Percentiles rank a stretch among this genome's conserved stretches.
Evolutionary conservation across 371 early-diverging fungal genomes (phyloP).

Genomic region (Spiromyces aspiralis): DNA sequence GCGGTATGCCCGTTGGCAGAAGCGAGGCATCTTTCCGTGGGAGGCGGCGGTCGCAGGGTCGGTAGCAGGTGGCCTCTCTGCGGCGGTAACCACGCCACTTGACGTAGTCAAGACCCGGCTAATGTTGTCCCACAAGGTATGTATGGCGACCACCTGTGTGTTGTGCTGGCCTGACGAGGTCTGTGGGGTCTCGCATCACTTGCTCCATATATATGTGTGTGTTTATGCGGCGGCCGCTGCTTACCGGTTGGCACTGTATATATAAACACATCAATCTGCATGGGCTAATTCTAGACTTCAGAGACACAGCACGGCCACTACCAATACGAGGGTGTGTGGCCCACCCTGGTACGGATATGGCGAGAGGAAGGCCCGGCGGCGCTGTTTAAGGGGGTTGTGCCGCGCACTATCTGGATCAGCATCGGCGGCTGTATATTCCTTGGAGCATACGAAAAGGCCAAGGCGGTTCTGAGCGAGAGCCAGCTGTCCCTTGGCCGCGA

Average conservation of each 20-base stretch:
- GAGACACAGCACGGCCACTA: slow-evolving; percentile 8
- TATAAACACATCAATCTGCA: too few species aligned
- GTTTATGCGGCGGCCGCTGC: too few species aligned
- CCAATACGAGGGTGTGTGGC: slow-evolving; percentile 46
- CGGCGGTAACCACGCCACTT: slow-evolving; percentile 78
- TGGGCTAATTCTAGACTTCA: too few species aligned
- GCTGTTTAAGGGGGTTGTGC: slow-evolving; percentile 76
- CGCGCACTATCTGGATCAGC: slow-evolving; percentile 88
- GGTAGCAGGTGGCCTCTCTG: slow-evolving; percentile 80
- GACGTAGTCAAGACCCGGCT: slow-evolving; percentile 87
- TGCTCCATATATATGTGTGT: too few species aligned
- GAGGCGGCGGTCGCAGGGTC: slow-evolving; percentile 81
- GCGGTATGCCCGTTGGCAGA: slow-evolving; percentile 26
- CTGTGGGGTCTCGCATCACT: too few species aligned
- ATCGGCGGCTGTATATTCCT: slow-evolving; percentile 91
- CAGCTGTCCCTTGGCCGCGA: too few species aligned
- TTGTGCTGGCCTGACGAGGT: too few species aligned
- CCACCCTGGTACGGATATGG: slow-evolving; percentile 54
- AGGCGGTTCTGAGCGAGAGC: slow-evolving; percentile 21
- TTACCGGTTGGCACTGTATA: too few species aligned
- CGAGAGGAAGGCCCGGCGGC: slow-evolving; percentile 63
- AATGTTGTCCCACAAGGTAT: slow-evolving; percentile 59
- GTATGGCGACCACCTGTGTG: slow-evolving; percentile 3
- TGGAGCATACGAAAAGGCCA: slow-evolving; percentile 80
- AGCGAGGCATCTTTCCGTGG: slow-evolving; percentile 42